These are phyloP conservation scores for Geranomyces variabilis DNA, from an alignment of 192 early-diverging fungal genomes.

Conservation along the genomic window DNA sequence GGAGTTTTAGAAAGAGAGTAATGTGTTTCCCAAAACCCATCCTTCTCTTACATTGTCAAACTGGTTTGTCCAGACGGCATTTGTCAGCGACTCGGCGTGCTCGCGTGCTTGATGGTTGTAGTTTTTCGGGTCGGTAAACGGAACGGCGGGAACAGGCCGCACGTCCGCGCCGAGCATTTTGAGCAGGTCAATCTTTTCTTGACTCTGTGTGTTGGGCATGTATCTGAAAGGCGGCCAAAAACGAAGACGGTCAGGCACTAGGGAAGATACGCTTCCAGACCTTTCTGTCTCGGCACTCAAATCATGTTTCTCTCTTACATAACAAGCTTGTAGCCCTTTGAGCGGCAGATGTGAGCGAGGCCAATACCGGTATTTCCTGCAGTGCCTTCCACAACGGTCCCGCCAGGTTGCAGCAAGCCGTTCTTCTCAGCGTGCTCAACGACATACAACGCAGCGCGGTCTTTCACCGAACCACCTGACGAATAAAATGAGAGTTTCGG, in stretches of 20 bases:
- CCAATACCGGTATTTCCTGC: slow-evolving; percentile 93
- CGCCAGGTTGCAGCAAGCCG: slow-evolving; percentile 82
- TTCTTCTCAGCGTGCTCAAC: slow-evolving; percentile 90
- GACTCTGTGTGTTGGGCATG: slow-evolving; percentile 95
- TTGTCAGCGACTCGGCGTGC: slow-evolving; percentile 74
- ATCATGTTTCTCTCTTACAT: slow-evolving; percentile 48
- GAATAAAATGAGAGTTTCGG: too few species aligned
- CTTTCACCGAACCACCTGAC: slow-evolving; percentile 88
- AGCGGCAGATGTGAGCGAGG: slow-evolving; percentile 88
- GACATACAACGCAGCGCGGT: slow-evolving; percentile 91
- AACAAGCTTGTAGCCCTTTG: slow-evolving; percentile 93
- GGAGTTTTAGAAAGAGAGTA: not conserved
- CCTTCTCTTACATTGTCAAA: slow-evolving; percentile 75
- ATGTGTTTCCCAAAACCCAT: not conserved
- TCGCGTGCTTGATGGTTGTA: slow-evolving; percentile 92
- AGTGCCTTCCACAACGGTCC: slow-evolving; percentile 77
- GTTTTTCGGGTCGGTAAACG: slow-evolving; percentile 89
- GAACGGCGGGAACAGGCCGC: slow-evolving; percentile 88
- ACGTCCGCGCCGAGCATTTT: slow-evolving; percentile 93
- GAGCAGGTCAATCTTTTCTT: slow-evolving; percentile 93
- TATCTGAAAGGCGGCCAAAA: slow-evolving; percentile 56
- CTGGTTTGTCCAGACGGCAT: slow-evolving; percentile 96
- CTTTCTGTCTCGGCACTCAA: too few species aligned
- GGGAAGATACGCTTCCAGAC: too few species aligned
- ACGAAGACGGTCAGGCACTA: too few species aligned